Evolutionary conservation across 169 alveolate genomes (phyloP).

Genomic region (Cryptosporidium sp.): DNA sequence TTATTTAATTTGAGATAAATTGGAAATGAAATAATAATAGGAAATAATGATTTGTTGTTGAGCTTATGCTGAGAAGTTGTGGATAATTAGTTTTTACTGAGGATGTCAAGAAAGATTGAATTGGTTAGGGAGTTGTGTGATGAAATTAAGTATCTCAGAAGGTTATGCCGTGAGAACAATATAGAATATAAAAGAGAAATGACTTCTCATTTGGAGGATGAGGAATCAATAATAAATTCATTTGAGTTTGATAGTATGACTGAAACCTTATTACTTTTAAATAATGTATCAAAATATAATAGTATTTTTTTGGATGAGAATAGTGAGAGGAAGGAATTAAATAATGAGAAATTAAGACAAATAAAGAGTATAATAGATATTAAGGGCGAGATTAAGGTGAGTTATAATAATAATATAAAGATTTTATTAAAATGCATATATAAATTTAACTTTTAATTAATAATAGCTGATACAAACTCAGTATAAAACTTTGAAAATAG

Average conservation of each 20-base stretch:
- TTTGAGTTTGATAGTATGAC: constrained; percentile 69
- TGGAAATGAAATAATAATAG: background rate
- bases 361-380: background rate
- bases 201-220: constrained; percentile 57
- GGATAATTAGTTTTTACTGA: background rate
- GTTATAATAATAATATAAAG: background rate
- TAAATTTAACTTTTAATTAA: background rate
- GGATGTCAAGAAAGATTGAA: constrained; percentile 47
- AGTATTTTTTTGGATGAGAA: constrained; percentile 4
- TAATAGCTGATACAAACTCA: constrained; percentile 50
- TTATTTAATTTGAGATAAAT: constrained; percentile 1
- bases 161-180: constrained; percentile 36
- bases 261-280: constrained; percentile 20
- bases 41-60: background rate
- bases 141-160: constrained; percentile 52
- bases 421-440: background rate
- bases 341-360: constrained; percentile 1
- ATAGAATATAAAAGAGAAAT: constrained; percentile 44
- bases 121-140: constrained; percentile 32
- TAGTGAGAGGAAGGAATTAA: background rate
- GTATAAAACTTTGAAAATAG: constrained; percentile 45
- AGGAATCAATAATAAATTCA: constrained; percentile 53
- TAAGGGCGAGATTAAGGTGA: constrained; percentile 56
- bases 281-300: constrained; percentile 35
- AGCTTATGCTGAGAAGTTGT: background rate